A percentile compares a stretch with the other conserved stretches of the same genome.
Evolutionary conservation across 2,329 filamentous ascomycete species (phyloP).

Genomic region (Mycocentrospora acerina): DNA sequence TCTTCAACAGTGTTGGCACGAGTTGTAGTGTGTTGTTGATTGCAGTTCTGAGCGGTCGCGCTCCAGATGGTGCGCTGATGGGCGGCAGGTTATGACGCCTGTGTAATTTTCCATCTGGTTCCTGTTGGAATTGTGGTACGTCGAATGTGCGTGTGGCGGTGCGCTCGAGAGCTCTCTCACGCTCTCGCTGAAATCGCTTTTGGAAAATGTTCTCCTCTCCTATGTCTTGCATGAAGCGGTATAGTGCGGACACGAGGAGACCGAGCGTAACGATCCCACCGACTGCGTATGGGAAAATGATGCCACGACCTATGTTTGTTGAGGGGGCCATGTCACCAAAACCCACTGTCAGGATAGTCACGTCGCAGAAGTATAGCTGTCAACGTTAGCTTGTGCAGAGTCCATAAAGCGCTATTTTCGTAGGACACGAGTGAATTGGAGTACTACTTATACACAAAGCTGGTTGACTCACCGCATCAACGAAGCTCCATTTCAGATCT

Average conservation of each 20-base stretch:
- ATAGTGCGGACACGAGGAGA: conserved; percentile 79
- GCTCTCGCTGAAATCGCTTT: conserved; percentile 58
- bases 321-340: conserved; percentile 58
- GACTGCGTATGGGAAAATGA: conserved; percentile 82
- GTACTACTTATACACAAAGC: too few species aligned
- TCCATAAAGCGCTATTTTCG: too few species aligned
- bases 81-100: conserved; percentile 10
- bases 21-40: conserved; percentile 18
- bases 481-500: conserved; percentile 64
- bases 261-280: conserved; percentile 82
- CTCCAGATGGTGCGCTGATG: conserved; percentile 31
- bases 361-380: conserved; percentile 47
- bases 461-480: conserved; percentile 62
- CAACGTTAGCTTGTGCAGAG: conserved; percentile 1
- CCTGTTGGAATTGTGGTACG: conserved; percentile 40
- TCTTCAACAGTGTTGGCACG: conserved; percentile 4
- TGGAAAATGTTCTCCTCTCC: conserved; percentile 63
- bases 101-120: conserved; percentile 23
- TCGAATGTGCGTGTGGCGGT: conserved; percentile 57
- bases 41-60: conserved; percentile 20
- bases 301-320: conserved; percentile 61
- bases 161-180: conserved; percentile 56
- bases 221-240: conserved; percentile 63
- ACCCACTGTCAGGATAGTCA: conserved; percentile 45
- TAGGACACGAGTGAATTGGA: too few species aligned